phyloP scores from a whole-genome alignment of 257 asterid genomes.

The Scutellaria barbata region DNA sequence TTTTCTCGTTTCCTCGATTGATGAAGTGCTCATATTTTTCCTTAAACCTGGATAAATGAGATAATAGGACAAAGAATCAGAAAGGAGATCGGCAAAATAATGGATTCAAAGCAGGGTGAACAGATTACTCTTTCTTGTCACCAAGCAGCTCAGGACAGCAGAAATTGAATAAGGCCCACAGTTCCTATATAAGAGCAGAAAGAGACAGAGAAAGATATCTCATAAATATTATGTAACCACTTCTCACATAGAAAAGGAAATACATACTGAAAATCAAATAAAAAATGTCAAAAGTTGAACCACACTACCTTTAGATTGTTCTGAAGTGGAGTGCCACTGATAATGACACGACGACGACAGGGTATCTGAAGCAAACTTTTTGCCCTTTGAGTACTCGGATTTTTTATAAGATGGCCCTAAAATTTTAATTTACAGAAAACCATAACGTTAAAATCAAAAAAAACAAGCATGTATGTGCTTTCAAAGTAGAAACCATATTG shows the following conservation, averaged over 20 bases:
- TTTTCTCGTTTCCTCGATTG: slow-evolving; percentile 86
- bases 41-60: slow-evolving; percentile 63
- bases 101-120: slow-evolving; percentile 28
- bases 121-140: slow-evolving; percentile 75
- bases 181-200: slow-evolving; percentile 56
- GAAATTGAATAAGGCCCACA: slow-evolving; percentile 94
- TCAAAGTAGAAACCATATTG: slow-evolving; percentile 17
- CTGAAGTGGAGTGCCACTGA: slow-evolving; percentile 98
- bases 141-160: slow-evolving; percentile 91
- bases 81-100: slow-evolving; percentile 28
- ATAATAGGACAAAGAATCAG: slow-evolving; percentile 11
- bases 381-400: slow-evolving; percentile 98
- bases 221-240: slow-evolving; percentile 18
- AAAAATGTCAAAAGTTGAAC: slow-evolving; percentile 2
- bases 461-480: slow-evolving; percentile 8
- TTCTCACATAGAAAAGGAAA: slow-evolving; percentile 1
- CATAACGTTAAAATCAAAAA: background rate
- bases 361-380: slow-evolving; percentile 93
- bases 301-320: slow-evolving; percentile 84
- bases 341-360: slow-evolving; percentile 79
- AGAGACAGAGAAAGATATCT: slow-evolving; percentile 28
- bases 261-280: background rate
- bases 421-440: slow-evolving; percentile 24
- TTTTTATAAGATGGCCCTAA: slow-evolving; percentile 97
- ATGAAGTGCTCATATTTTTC: slow-evolving; percentile 78